A percentile compares a stretch with the other conserved stretches of the same genome.
phyloP scores from a whole-genome alignment of 768 basidiomycete genomes.

The Naematelia aurantialba region DNA sequence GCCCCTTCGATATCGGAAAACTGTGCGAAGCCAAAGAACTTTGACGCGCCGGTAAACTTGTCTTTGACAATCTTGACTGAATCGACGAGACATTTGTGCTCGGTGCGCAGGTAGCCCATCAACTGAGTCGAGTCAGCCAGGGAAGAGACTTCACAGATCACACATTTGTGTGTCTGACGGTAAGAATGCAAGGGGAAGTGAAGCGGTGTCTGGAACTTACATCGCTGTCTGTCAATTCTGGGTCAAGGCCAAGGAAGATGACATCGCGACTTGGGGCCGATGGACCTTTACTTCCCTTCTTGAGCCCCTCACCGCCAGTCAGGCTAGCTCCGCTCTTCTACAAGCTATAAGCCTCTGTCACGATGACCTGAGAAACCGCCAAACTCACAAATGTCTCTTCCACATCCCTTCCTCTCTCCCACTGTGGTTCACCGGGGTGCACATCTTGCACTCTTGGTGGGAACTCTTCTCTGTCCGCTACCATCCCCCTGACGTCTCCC shows the following conservation, averaged over 20 bases:
- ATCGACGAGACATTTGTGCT: conserved; percentile 49
- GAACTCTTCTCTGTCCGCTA: conserved; percentile 29
- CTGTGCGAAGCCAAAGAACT: conserved; percentile 95
- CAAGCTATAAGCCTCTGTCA: neutral
- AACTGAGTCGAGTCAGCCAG: conserved; percentile 59
- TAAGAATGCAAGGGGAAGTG: conserved; percentile 41
- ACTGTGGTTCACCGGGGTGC: conserved; percentile 17
- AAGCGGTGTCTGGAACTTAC: no score
- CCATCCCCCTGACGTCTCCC: conserved; percentile 26
- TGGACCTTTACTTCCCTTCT: conserved; percentile 48
- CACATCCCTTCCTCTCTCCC: conserved; percentile 37
- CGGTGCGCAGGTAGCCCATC: conserved; percentile 35
- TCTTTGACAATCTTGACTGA: conserved; percentile 84
- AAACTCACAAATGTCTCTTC: conserved; percentile 24
- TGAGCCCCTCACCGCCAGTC: neutral
- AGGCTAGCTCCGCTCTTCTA: neutral
- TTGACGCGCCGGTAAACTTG: conserved; percentile 91
- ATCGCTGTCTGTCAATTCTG: conserved; percentile 87
- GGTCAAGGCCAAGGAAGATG: conserved; percentile 90
- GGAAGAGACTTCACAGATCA: no score
- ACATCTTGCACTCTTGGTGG: conserved; percentile 1
- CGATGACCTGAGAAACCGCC: neutral
- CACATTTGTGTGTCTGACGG: conserved; percentile 4
- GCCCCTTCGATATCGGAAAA: conserved; percentile 83
- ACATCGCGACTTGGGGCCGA: conserved; percentile 88